phyloP scores from a whole-genome alignment of 1,284 basidiomycete species.

The Cystobasidium pallidum region DNA sequence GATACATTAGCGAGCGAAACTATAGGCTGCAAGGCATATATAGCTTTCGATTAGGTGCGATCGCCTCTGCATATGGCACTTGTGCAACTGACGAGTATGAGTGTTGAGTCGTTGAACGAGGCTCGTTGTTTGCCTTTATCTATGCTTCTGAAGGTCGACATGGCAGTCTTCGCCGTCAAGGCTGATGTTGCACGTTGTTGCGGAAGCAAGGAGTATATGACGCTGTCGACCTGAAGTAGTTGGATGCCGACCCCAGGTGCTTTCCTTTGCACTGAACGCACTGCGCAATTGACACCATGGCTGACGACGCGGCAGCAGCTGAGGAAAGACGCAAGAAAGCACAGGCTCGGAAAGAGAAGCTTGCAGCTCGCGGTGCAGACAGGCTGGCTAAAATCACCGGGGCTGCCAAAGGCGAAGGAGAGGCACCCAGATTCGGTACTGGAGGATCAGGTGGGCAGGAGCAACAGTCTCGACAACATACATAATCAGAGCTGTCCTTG shows the following conservation, averaged over 20 bases:
- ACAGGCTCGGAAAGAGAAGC: constrained; percentile 50
- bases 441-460: constrained; percentile 17
- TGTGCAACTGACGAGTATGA: constrained; percentile 29
- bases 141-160: constrained; percentile 17
- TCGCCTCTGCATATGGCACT: not conserved
- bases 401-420: constrained; percentile 50
- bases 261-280: constrained; percentile 14
- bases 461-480: not conserved
- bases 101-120: constrained; percentile 27
- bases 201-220: constrained; percentile 1
- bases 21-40: constrained; percentile 22
- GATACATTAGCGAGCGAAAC: constrained; percentile 42
- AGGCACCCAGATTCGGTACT: constrained; percentile 22
- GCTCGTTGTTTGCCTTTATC: constrained; percentile 37
- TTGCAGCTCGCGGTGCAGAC: constrained; percentile 52
- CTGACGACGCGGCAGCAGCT: constrained; percentile 42
- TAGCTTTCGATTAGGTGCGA: not conserved
- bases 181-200: not conserved
- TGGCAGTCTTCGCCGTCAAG: not conserved
- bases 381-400: constrained; percentile 54
- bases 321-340: constrained; percentile 45
- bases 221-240: too few species aligned
- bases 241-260: too few species aligned
- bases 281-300: constrained; percentile 36
- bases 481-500: constrained; percentile 29